A percentile compares a stretch with the other conserved stretches of the same genome.
These are phyloP conservation scores for Groenewaldozyma tartarivorans DNA, from an alignment of 805 yeast species.

Conservation along the genomic window DNA sequence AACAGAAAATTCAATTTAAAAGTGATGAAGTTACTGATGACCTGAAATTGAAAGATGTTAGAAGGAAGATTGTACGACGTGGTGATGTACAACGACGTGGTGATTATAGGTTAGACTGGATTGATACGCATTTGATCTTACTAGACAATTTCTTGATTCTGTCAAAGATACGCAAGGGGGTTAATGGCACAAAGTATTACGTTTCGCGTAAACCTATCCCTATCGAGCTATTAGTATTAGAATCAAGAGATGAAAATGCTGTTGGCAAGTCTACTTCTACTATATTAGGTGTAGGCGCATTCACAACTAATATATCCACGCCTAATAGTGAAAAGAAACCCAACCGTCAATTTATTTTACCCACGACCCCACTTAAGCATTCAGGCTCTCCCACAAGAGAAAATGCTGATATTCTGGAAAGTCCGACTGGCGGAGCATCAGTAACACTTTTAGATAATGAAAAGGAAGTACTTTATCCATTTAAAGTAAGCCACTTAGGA, in stretches of 20 bases:
- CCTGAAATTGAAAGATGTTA: slow-evolving; percentile 42
- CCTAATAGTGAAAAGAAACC: not conserved
- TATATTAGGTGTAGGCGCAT: slow-evolving; percentile 19
- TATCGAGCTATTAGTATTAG: slow-evolving; percentile 48
- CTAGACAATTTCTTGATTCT: slow-evolving; percentile 56
- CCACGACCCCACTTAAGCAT: slow-evolving; percentile 1
- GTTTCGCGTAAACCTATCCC: slow-evolving; percentile 27
- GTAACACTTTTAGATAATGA: slow-evolving; percentile 18
- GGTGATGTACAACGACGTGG: slow-evolving; percentile 55
- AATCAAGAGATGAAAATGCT: slow-evolving; percentile 33
- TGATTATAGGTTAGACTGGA: slow-evolving; percentile 53
- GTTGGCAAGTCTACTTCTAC: slow-evolving; percentile 19
- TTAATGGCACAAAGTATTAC: slow-evolving; percentile 25
- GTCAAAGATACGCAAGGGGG: slow-evolving; percentile 28
- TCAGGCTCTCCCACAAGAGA: not conserved
- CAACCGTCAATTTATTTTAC: too few species aligned
- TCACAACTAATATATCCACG: slow-evolving; percentile 8
- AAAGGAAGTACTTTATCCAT: slow-evolving; percentile 25
- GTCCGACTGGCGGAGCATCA: slow-evolving; percentile 10
- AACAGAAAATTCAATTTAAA: slow-evolving; percentile 47
- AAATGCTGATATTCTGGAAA: not conserved
- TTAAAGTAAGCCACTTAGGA: slow-evolving; percentile 29
- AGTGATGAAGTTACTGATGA: slow-evolving; percentile 36
- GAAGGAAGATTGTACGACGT: slow-evolving; percentile 46
- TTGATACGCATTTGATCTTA: slow-evolving; percentile 42